phyloP scores from a whole-genome alignment of 2,329 filamentous ascomycete genomes.

The Alternaria tenuissima region DNA sequence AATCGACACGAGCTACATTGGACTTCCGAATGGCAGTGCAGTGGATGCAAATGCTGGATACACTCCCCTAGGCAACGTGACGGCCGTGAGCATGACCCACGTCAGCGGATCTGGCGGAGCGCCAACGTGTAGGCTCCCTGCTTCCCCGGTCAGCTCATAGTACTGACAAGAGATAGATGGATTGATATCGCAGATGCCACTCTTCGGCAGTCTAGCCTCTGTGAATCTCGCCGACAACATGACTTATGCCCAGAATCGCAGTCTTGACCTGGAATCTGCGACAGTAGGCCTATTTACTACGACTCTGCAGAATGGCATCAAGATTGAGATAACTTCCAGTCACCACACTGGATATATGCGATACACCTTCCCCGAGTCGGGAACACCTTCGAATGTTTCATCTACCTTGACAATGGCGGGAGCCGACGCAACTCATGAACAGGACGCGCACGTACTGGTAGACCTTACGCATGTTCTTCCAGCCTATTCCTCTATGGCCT shows the following conservation, averaged over 20 bases:
- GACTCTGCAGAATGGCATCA: slow-evolving; percentile 33
- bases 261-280: slow-evolving; percentile 26
- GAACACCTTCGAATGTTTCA: neutral
- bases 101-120: slow-evolving; percentile 30
- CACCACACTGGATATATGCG: slow-evolving; percentile 33
- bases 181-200: slow-evolving; percentile 38
- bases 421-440: slow-evolving; percentile 1
- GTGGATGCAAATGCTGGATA: slow-evolving; percentile 40
- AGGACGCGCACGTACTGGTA: slow-evolving; percentile 49
- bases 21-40: slow-evolving; percentile 20
- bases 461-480: slow-evolving; percentile 57
- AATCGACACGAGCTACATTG: slow-evolving; percentile 33
- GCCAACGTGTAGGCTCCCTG: slow-evolving; percentile 19
- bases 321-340: slow-evolving; percentile 32
- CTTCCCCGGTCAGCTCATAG: neutral
- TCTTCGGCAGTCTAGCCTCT: slow-evolving; percentile 41
- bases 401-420: neutral
- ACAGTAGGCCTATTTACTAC: slow-evolving; percentile 38
- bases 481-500: slow-evolving; percentile 23
- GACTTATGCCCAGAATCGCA: slow-evolving; percentile 37
- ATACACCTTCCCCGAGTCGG: slow-evolving; percentile 36
- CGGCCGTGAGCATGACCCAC: slow-evolving; percentile 39
- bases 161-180: slow-evolving; percentile 28
- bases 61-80: slow-evolving; percentile 41
- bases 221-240: slow-evolving; percentile 50